A percentile compares a stretch with the other conserved stretches of the same genome.
These are phyloP conservation scores for Boletus sp. DNA, from an alignment of 768 basidiomycete species.

Conservation along the genomic window DNA sequence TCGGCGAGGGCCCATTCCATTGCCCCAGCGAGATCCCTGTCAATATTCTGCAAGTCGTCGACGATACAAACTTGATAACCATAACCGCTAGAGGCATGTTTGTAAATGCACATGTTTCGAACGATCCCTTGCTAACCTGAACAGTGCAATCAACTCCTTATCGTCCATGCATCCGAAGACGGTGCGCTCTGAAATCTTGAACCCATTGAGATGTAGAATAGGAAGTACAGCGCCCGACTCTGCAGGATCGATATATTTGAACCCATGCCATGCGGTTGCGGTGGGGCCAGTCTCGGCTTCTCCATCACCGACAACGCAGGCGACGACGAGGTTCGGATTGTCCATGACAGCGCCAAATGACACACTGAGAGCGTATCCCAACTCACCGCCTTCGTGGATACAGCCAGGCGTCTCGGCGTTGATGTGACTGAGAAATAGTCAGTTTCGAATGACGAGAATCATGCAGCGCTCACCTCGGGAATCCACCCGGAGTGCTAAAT, in stretches of 20 bases:
- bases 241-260: constrained; percentile 87
- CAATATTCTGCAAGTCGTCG: constrained; percentile 61
- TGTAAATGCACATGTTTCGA: background rate
- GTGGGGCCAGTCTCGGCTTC: constrained; percentile 84
- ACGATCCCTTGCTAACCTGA: constrained; percentile 47
- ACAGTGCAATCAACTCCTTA: constrained; percentile 72
- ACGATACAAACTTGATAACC: constrained; percentile 90
- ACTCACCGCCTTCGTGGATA: constrained; percentile 91
- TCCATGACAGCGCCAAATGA: constrained; percentile 92
- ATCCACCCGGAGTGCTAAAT: constrained; percentile 83
- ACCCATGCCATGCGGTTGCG: constrained; percentile 78
- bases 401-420: constrained; percentile 86
- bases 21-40: constrained; percentile 76
- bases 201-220: constrained; percentile 84
- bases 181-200: constrained; percentile 89
- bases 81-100: constrained; percentile 52
- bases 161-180: constrained; percentile 91
- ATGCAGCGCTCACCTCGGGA: constrained; percentile 56
- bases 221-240: constrained; percentile 92
- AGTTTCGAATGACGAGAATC: background rate
- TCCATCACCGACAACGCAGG: constrained; percentile 85
- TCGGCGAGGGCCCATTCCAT: constrained; percentile 79
- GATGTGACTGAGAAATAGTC: constrained; percentile 48
- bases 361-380: constrained; percentile 85
- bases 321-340: constrained; percentile 78